These are phyloP conservation scores for Lactifluus echinatus DNA, from an alignment of 768 basidiomycete species.

Conservation along the genomic window DNA sequence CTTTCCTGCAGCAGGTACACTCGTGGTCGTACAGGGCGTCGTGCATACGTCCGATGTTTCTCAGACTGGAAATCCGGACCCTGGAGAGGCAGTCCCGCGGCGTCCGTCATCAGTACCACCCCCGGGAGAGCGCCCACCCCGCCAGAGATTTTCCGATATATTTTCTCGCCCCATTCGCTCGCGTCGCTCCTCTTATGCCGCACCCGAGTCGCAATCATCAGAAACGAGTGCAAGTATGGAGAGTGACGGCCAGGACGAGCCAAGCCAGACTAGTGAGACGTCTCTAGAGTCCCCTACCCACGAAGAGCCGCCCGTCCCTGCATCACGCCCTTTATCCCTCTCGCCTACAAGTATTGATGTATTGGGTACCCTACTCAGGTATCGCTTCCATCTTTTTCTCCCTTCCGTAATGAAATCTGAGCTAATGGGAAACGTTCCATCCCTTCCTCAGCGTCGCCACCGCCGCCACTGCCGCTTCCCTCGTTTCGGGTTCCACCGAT, in stretches of 20 bases:
- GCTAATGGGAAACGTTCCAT: not conserved
- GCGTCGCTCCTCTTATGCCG: conserved; percentile 18
- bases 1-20: conserved; percentile 67
- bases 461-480: conserved; percentile 84
- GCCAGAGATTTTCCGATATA: conserved; percentile 12
- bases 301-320: conserved; percentile 8
- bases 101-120: conserved; percentile 10
- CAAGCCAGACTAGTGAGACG: conserved; percentile 3
- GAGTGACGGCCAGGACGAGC: conserved; percentile 5
- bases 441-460: conserved; percentile 61
- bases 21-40: conserved; percentile 78
- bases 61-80: conserved; percentile 14
- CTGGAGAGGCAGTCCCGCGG: conserved; percentile 1
- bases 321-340: conserved; percentile 26
- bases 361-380: conserved; percentile 77
- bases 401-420: not conserved
- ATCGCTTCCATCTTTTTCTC: conserved; percentile 21
- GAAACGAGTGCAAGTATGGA: conserved; percentile 3
- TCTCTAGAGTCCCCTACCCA: not conserved
- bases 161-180: conserved; percentile 16
- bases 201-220: conserved; percentile 10
- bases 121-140: conserved; percentile 1
- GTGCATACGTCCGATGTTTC: conserved; percentile 69
- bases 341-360: conserved; percentile 77
- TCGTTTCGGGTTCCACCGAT: conserved; percentile 64